Evolutionary conservation across 176 grass and related monocot species (phyloP), one percentile per base, ranked within the genome.

Genomic region (Bonia amplexicaulis): DNA sequence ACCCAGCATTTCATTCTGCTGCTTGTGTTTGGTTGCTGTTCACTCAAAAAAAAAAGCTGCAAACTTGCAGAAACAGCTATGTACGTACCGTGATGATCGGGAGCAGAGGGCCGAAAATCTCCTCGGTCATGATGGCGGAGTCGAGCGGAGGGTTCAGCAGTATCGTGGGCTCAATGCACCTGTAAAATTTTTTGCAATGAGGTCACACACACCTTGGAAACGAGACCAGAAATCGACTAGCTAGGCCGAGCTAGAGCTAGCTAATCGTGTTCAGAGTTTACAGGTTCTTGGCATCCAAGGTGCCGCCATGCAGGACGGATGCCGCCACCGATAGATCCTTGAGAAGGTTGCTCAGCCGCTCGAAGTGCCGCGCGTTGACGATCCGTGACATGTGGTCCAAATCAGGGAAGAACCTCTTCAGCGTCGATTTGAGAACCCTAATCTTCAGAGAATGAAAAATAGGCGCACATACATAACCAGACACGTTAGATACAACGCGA

Each of bases 51-150:
- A 10, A 5, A 27, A 35, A 33, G 53, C 33, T 2, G 1, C 1
- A 6, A 40, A 25, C 42, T n/a, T 20, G 14, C 64, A 9, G 83
- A 6, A 6, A 20, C 55, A n/a, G 63, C 8, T 1, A 27, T 45
- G 7, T 29, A 17, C 25, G 76, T 86, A 93, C 95, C 74, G 96
- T 99, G 85, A 99, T 96, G 84, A 99, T 89, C 3, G 96, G 96
- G 79, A 98, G 93, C 37, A 98, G 80, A 7, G 93, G 96, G 6
- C 96, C 96, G 71, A 98, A 98, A 5, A 98, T 98, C 90, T 98
- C 93, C 78, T 95, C 96, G 23, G 77, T 94, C 96, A 98, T 98
- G 80, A 98, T 90, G 73, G 79, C 93, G 0, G 93, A 87, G 86
- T 98, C 93, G 17, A 98, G 67, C 49, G 96, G 96, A 17, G 96